These are phyloP conservation scores for Camelina sativa DNA, from an alignment of 345 rosid species.

Conservation along the genomic window DNA sequence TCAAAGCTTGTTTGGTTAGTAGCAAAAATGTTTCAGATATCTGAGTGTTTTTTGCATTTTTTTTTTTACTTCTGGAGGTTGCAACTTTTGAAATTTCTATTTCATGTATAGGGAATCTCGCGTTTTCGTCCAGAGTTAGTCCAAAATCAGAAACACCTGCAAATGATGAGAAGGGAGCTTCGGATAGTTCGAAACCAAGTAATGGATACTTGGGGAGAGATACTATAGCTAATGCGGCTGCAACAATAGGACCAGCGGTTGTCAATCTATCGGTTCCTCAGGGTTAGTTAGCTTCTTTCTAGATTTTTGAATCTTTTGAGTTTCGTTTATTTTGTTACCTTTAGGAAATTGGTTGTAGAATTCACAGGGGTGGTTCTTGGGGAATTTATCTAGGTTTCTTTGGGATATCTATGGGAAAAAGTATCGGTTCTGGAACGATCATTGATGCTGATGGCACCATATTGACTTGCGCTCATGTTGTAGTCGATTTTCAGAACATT, in stretches of 20 bases:
- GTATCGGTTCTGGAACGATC: constrained; percentile 86
- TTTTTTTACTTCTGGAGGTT: background rate
- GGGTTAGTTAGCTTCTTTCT: constrained; percentile 58
- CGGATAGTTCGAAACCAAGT: constrained; percentile 51
- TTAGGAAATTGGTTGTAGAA: background rate
- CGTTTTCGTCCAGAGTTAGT: constrained; percentile 51
- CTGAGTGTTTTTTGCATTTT: background rate
- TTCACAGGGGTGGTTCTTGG: background rate
- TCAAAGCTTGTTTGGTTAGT: constrained; percentile 53
- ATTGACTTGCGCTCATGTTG: constrained; percentile 91
- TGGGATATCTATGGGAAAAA: constrained; percentile 60
- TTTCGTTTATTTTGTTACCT: background rate
- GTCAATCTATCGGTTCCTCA: constrained; percentile 78
- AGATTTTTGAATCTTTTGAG: background rate
- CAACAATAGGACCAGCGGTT: constrained; percentile 80
- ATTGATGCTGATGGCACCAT: constrained; percentile 83
- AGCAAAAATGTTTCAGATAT: background rate
- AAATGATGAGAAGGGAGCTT: constrained; percentile 44
- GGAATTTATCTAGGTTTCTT: constrained; percentile 42
- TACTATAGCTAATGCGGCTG: constrained; percentile 86
- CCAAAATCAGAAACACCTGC: constrained; percentile 45
- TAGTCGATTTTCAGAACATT: constrained; percentile 63
- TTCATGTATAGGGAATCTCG: constrained; percentile 48
- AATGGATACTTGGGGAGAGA: constrained; percentile 71
- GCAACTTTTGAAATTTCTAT: background rate